Evolutionary conservation across 1,284 basidiomycete genomes (phyloP).

Genomic region (Vanrija sp.): DNA sequence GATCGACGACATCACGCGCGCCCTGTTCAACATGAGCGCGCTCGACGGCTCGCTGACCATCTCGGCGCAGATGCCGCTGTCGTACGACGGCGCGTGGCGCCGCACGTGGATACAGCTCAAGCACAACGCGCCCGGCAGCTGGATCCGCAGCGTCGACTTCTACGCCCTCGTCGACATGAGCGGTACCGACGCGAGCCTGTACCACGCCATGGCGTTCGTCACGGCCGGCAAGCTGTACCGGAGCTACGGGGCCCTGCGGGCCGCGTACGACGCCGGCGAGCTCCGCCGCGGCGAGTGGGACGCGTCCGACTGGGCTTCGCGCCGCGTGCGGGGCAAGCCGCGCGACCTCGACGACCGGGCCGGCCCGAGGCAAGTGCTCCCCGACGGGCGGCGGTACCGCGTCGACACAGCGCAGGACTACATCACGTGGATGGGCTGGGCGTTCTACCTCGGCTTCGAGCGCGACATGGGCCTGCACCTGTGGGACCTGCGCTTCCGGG

Average conservation of each 20-base stretch:
- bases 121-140: constrained; percentile 41
- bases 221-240: constrained; percentile 60
- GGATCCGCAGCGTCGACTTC: constrained; percentile 57
- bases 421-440: constrained; percentile 56
- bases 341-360: constrained; percentile 61
- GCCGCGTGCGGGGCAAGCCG: constrained; percentile 48
- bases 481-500: constrained; percentile 61
- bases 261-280: constrained; percentile 57
- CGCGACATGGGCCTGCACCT: constrained; percentile 63
- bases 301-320: constrained; percentile 32
- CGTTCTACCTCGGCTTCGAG: constrained; percentile 58
- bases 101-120: constrained; percentile 27
- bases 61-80: constrained; percentile 54
- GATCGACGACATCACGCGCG: constrained; percentile 37
- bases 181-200: constrained; percentile 56
- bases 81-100: constrained; percentile 60
- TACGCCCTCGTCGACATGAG: constrained; percentile 51
- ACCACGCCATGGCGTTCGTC: constrained; percentile 54
- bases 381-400: constrained; percentile 58
- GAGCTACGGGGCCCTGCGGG: constrained; percentile 53
- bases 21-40: constrained; percentile 49
- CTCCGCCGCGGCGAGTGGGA: constrained; percentile 50
- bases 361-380: constrained; percentile 59
- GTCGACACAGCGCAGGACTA: constrained; percentile 57
- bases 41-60: constrained; percentile 55